Base-by-base conservation (phyloP, 1,139 yeast genomes). In the Protomyces lactucae-debilis region DNA sequence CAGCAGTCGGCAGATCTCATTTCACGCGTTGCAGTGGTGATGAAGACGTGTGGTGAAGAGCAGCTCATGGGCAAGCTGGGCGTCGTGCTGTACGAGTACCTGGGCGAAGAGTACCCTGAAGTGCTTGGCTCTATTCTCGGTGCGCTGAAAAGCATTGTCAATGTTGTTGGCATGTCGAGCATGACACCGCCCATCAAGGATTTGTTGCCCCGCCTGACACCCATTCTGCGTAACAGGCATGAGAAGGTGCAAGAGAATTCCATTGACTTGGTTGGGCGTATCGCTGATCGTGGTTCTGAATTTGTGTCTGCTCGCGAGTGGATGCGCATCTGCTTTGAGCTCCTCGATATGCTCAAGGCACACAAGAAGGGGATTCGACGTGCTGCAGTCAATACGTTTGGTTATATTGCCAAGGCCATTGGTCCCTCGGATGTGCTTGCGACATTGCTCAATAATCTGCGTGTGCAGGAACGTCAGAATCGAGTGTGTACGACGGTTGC, bases 401-500 rank as follows among this genome's bases (percentile, higher is more conserved):
- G 99, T 0, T 82, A 83, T 65, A 92, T 95, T 68, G 93, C 99
- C 1, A 83, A 83, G 69, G 96, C 97, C 0, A 87, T 95, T 65
- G 99, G 99, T 0, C 99, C 99, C 0, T 95, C 90, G 68, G 99
- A 93, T 74, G 96, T 95, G 2, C 77, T 93, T 40, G 93, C 88
- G 0, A 88, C 96, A 70, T 77, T 95, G 45, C 78, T 95, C 65
- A 89, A 88, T 70, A 93, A 93, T 70, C 78, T 95, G 68, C 81
- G 90, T 67, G 96, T 92, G 3, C 98, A 93, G 74, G 99, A 93
- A 72, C 88, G 99, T 73, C 99, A 95, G 75, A 80, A 91, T 55
- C 86, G 99, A 72, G 97, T 95, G 12, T 92, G 97, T 73, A 91
- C 99, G 0, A 97, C 99, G 0, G 98, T 95, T 52, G 99, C 99